Evolutionary conservation across 176 grass and related monocot species (phyloP), one percentile per base, ranked within the genome.

Genomic region (Coix lacrymajobi): DNA sequence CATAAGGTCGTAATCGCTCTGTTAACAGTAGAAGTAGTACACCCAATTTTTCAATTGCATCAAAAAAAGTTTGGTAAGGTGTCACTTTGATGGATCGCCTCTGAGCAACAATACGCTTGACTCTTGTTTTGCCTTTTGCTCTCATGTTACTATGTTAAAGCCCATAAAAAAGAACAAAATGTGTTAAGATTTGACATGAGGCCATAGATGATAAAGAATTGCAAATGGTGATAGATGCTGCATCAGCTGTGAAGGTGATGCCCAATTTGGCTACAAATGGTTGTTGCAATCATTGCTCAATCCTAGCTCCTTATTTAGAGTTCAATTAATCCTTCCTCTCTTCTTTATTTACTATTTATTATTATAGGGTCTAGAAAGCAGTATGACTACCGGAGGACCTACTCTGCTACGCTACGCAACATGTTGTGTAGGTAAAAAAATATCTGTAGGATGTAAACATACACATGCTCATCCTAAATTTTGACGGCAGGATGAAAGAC

Each of bases 241-340:
- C 84, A 74, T 90, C 83, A 82, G 74, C 79, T 74, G 12, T 74
- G 88, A 90, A 90, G 79, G 67, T 62, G 84, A 90, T 69, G 79
- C 79, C 74, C 84, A 69, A 75, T 86, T 86, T 86, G 88, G 68
- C 48, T 75, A 62, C 88, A 83, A 83, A 79, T 83, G 75, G 60
- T 78, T 34, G 74, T 73, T 69, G 74, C 88, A 83, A 90, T 83
- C 80, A 83, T 87, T 83, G 67, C 48, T 62, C 69, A 79, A 78
- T 87, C 75, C 79, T 74, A 86, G 74, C 67, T 63, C 14, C 67
- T 83, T 73, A 37, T 89, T 39, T 67, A 86, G 44, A 46, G 29
- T 39, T 19, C 73, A 84, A 76, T 31, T 70, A 82, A 82, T 31
- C 34, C 48, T 73, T 71, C 11, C 36, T 77, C 64, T 17, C 58